Conservation (phyloP, 1,139 yeast genomes). For the Keqinozyma sinolaborantium region DNA sequence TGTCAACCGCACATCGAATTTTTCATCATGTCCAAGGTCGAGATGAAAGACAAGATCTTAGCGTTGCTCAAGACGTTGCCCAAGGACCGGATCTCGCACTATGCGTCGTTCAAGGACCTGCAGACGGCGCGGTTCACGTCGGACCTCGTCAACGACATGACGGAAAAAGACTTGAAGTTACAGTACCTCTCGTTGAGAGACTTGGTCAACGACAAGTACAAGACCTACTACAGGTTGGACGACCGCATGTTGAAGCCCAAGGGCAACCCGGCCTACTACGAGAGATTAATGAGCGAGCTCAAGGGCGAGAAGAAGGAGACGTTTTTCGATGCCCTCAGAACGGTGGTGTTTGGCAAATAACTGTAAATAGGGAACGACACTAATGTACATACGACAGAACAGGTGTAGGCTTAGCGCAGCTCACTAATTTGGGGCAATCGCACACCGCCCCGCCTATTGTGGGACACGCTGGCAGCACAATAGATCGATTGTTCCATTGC, state of each 20-base stretch:
- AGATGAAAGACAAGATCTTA: constrained; percentile 33
- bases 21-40: constrained; percentile 16
- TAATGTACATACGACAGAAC: no score
- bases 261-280: constrained; percentile 80
- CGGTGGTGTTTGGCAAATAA: constrained; percentile 66
- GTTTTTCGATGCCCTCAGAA: constrained; percentile 59
- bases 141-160: constrained; percentile 19
- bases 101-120: constrained; percentile 62
- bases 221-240: constrained; percentile 58
- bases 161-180: constrained; percentile 52
- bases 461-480: no score
- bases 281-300: constrained; percentile 65
- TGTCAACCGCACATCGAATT: neutral
- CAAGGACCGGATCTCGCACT: constrained; percentile 61
- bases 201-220: constrained; percentile 59
- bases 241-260: constrained; percentile 70
- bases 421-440: no score
- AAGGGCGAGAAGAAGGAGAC: constrained; percentile 73
- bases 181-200: constrained; percentile 60
- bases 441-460: no score
- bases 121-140: constrained; percentile 53
- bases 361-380: constrained; percentile 1
- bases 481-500: no score
- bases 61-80: constrained; percentile 49
- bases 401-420: no score